These are phyloP conservation scores for Yamadazyma friedrichii DNA, from an alignment of 1,139 yeast species.

Conservation along the genomic window DNA sequence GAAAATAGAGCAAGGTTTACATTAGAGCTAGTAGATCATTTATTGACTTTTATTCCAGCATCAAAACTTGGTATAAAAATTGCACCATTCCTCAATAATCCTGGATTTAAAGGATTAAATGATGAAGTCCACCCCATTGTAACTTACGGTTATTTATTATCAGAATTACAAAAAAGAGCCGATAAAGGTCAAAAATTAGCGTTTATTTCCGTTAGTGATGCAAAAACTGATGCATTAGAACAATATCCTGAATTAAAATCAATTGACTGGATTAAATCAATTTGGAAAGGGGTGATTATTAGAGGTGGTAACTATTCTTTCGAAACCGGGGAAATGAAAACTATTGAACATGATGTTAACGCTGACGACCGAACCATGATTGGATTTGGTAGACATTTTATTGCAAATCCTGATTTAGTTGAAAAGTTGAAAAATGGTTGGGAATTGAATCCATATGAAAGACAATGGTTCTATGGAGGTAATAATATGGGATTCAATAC, in stretches of 20 bases:
- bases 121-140: conserved; percentile 34
- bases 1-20: conserved; percentile 63
- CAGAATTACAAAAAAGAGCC: conserved; percentile 41
- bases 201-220: conserved; percentile 52
- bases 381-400: conserved; percentile 48
- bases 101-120: conserved; percentile 38
- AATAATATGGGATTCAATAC: conserved; percentile 21
- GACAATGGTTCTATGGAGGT: conserved; percentile 17
- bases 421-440: conserved; percentile 24
- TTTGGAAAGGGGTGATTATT: conserved; percentile 50
- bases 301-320: conserved; percentile 43
- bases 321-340: conserved; percentile 19
- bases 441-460: conserved; percentile 30
- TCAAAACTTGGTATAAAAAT: conserved; percentile 55
- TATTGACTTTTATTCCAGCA: conserved; percentile 48
- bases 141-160: conserved; percentile 32
- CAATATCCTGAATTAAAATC: conserved; percentile 10
- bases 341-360: conserved; percentile 21
- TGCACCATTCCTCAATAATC: conserved; percentile 56
- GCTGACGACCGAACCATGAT: conserved; percentile 39
- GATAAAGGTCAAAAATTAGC: conserved; percentile 43
- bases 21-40: conserved; percentile 55
- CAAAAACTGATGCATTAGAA: conserved; percentile 20
- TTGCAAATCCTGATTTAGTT: conserved; percentile 55
- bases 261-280: conserved; percentile 31